These are phyloP conservation scores for Daphne laureola DNA, from an alignment of 441 rosid genomes.

Conservation along the genomic window DNA sequence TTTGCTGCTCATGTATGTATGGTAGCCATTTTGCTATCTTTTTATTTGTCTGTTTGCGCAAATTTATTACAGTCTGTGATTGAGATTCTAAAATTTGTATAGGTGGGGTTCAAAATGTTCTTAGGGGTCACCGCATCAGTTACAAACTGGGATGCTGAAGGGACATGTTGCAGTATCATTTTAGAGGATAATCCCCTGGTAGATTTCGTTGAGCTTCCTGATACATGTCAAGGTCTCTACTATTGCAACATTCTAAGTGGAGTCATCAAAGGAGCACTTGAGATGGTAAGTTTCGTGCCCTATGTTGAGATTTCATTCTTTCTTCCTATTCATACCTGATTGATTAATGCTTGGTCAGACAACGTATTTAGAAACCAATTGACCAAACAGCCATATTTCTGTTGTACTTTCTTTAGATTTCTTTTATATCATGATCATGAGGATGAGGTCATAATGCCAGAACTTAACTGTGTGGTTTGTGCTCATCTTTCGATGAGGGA, in stretches of 20 bases:
- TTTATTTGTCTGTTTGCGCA: background rate
- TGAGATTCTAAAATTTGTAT: slow-evolving; percentile 17
- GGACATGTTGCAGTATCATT: slow-evolving; percentile 72
- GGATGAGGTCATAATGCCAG: too few species aligned
- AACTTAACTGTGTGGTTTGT: too few species aligned
- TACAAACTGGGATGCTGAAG: slow-evolving; percentile 83
- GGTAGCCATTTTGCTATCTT: slow-evolving; percentile 1
- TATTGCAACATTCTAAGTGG: slow-evolving; percentile 90
- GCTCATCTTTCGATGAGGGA: too few species aligned
- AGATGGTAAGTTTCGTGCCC: slow-evolving; percentile 55
- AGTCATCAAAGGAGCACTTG: slow-evolving; percentile 86
- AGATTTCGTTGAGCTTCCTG: slow-evolving; percentile 90
- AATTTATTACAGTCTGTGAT: slow-evolving; percentile 5
- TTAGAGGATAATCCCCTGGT: slow-evolving; percentile 85
- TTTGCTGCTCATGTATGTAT: background rate
- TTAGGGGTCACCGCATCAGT: slow-evolving; percentile 82
- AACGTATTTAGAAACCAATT: too few species aligned
- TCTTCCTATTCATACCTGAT: background rate
- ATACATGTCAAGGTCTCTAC: slow-evolving; percentile 82
- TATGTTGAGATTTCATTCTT: background rate
- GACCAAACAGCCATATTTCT: too few species aligned
- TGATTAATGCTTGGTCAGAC: background rate
- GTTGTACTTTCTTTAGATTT: too few species aligned
- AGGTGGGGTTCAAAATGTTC: slow-evolving; percentile 98
- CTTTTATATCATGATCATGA: too few species aligned